These are phyloP conservation scores for Candolleomyces aberdarensis DNA, from an alignment of 768 basidiomycete species.

Conservation along the genomic window DNA sequence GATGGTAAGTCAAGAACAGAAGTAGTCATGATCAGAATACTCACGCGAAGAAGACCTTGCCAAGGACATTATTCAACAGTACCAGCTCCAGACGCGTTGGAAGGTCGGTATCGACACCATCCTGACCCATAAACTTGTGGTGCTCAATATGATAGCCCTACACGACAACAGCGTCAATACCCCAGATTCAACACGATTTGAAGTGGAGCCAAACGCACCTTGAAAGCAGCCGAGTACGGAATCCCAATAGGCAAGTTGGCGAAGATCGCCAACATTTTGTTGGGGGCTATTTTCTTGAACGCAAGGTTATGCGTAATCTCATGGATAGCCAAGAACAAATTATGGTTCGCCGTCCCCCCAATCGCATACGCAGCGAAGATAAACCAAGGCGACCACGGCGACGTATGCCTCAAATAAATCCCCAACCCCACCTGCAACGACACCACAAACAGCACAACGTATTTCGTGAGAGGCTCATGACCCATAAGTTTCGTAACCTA, in stretches of 20 bases:
- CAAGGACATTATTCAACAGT: constrained; percentile 90
- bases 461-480: constrained; percentile 88
- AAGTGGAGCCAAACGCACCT: constrained; percentile 43
- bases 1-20: neutral
- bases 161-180: neutral
- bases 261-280: constrained; percentile 85
- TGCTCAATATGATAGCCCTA: constrained; percentile 94
- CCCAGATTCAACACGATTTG: neutral
- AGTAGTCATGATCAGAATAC: constrained; percentile 41
- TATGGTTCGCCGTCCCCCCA: constrained; percentile 96
- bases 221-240: constrained; percentile 95
- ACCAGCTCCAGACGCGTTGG: constrained; percentile 85
- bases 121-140: constrained; percentile 93
- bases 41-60: constrained; percentile 94
- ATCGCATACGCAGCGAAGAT: constrained; percentile 76
- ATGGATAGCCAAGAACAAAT: constrained; percentile 96
- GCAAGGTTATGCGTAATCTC: constrained; percentile 99
- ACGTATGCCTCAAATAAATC: constrained; percentile 60
- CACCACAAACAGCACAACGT: constrained; percentile 81
- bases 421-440: constrained; percentile 68
- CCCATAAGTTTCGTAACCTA: constrained; percentile 98
- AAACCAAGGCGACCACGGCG: constrained; percentile 70
- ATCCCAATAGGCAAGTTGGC: constrained; percentile 93
- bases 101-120: constrained; percentile 94
- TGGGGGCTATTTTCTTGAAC: constrained; percentile 76